A percentile compares a stretch with the other conserved stretches of the same genome.
These are phyloP conservation scores for Musa troglodytarum DNA, from an alignment of 176 grass and related monocot genomes.

Conservation along the genomic window DNA sequence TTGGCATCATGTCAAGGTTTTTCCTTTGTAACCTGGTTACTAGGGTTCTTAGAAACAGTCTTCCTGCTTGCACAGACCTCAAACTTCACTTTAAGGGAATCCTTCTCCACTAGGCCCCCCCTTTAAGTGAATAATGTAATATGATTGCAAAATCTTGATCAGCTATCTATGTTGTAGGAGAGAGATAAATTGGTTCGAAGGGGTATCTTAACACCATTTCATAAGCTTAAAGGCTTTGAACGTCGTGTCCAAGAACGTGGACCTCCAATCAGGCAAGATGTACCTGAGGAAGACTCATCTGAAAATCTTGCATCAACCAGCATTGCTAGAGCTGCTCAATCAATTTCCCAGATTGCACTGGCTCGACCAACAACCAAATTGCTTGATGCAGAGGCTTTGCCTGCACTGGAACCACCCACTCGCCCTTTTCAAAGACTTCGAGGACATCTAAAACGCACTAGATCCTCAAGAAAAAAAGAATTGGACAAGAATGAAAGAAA, in stretches of 20 bases:
- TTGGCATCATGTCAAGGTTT: too few relatives aligned
- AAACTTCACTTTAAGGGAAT: too few relatives aligned
- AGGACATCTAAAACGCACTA: constrained; percentile 41
- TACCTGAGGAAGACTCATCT: constrained; percentile 6
- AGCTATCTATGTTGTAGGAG: constrained; percentile 39
- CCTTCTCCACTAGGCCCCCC: too few relatives aligned
- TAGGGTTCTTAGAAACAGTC: too few relatives aligned
- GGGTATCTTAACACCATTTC: constrained; percentile 85
- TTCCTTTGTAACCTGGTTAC: too few relatives aligned
- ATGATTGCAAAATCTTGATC: constrained; percentile 8
- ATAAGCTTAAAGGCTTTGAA: constrained; percentile 87
- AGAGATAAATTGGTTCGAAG: constrained; percentile 82
- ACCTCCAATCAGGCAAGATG: constrained; percentile 24
- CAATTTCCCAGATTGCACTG: constrained; percentile 43
- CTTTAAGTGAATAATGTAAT: not conserved
- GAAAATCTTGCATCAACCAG: constrained; percentile 49
- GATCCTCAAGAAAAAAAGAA: constrained; percentile 34
- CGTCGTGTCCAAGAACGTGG: constrained; percentile 47
- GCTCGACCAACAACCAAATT: constrained; percentile 67
- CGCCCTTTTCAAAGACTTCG: constrained; percentile 72
- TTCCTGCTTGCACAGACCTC: too few relatives aligned
- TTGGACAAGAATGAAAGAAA: constrained; percentile 42
- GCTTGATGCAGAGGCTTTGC: constrained; percentile 55
- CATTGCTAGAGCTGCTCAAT: constrained; percentile 59
- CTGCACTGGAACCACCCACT: constrained; percentile 71